Percentiles rank a stretch among this genome's conserved stretches.
These are phyloP conservation scores for Asterionellopsis glacialis DNA, from an alignment of 108 stramenopile species.

Conservation along the genomic window DNA sequence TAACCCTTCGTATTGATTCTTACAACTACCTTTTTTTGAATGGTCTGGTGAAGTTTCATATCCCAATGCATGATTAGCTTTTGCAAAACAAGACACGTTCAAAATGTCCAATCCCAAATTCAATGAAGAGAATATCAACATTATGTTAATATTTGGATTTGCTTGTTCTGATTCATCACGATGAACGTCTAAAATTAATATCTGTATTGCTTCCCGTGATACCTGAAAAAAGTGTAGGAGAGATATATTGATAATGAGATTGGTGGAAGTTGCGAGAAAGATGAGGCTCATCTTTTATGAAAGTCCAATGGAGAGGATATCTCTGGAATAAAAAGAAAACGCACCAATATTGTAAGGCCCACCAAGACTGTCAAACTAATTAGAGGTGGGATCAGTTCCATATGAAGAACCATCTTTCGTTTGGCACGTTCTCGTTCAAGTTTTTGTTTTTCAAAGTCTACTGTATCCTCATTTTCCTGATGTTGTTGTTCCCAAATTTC, in stretches of 20 bases:
- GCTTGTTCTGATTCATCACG: slow-evolving; percentile 23
- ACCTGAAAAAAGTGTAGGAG: slow-evolving; percentile 3
- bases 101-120: slow-evolving; percentile 52
- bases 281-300: too few relatives aligned
- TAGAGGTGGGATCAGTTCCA: slow-evolving; percentile 54
- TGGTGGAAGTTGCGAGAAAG: too few relatives aligned
- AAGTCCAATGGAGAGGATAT: too few relatives aligned
- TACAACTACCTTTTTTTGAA: not conserved
- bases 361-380: slow-evolving; percentile 46
- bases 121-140: slow-evolving; percentile 51
- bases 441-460: slow-evolving; percentile 10
- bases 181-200: slow-evolving; percentile 26
- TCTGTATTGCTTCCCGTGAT: slow-evolving; percentile 18
- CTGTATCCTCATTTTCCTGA: not conserved
- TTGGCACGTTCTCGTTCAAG: slow-evolving; percentile 18
- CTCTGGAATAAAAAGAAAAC: not conserved
- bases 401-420: slow-evolving; percentile 28
- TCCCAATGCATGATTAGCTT: slow-evolving; percentile 50
- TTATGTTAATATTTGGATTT: slow-evolving; percentile 42
- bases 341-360: slow-evolving; percentile 22
- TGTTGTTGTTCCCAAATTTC: slow-evolving; percentile 10
- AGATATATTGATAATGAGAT: too few relatives aligned
- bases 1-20: not conserved
- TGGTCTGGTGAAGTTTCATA: slow-evolving; percentile 19
- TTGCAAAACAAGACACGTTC: slow-evolving; percentile 57